phyloP scores from a whole-genome alignment of 345 rosid genomes.

The Sisymbrium altissimum region DNA sequence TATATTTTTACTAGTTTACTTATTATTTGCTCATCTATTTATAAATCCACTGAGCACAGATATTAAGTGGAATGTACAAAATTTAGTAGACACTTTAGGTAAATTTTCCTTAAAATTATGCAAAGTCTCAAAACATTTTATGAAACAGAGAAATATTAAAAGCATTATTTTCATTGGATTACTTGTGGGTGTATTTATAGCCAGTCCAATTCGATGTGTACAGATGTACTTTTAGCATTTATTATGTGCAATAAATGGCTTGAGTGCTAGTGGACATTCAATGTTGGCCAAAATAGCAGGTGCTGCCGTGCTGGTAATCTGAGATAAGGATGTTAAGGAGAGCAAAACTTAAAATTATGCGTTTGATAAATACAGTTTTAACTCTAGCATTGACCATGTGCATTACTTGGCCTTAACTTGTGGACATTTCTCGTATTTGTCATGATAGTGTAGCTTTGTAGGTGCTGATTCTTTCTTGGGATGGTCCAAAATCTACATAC shows the following conservation, averaged over 20 bases:
- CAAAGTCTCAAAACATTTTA: not conserved
- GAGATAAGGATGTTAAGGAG: conserved; percentile 1
- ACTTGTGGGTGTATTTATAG: conserved; percentile 12
- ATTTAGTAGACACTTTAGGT: not conserved
- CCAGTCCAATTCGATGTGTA: not conserved
- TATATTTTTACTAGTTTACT: not conserved
- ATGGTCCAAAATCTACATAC: not conserved
- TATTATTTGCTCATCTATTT: not conserved
- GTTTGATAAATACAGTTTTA: conserved; percentile 8
- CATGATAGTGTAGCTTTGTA: not conserved
- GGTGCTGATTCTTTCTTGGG: not conserved
- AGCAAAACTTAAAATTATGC: not conserved
- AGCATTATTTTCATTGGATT: not conserved
- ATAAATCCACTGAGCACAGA: not conserved
- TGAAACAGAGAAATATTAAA: not conserved
- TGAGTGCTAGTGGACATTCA: not conserved
- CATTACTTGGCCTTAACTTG: not conserved
- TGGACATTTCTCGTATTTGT: not conserved
- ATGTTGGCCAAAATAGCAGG: conserved; percentile 12
- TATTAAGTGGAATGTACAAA: not conserved
- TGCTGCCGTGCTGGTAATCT: conserved; percentile 13
- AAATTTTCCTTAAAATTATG: not conserved
- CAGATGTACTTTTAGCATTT: conserved; percentile 10
- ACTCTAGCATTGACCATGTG: not conserved
- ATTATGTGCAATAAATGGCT: conserved; percentile 10